Percentiles rank a stretch among this genome's conserved stretches.
Evolutionary conservation across 768 basidiomycete genomes (phyloP).

Genomic region (Tephrocybe rancida): DNA sequence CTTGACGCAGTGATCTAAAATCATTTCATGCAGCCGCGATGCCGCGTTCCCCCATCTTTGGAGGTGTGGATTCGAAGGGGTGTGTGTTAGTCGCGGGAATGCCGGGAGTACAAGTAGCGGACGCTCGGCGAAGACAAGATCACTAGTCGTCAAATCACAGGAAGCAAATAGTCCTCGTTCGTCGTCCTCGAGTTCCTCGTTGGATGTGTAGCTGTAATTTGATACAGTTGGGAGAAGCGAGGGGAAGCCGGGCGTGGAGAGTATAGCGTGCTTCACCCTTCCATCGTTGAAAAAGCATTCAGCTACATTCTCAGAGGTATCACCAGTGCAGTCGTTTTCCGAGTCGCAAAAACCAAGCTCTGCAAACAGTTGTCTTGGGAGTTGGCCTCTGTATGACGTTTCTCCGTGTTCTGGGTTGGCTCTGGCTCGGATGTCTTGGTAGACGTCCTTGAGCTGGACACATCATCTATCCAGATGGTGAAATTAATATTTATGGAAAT

Average conservation of each 20-base stretch:
- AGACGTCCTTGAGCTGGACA: too few species aligned
- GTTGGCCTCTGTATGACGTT: too few species aligned
- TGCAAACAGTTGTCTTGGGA: too few species aligned
- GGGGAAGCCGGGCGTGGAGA: background rate
- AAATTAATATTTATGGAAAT: too few species aligned
- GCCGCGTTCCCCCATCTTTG: background rate
- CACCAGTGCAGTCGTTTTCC: too few species aligned
- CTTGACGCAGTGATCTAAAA: background rate
- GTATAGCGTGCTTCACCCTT: background rate
- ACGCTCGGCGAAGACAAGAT: conserved; percentile 38
- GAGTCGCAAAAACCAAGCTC: too few species aligned
- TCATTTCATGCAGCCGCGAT: background rate
- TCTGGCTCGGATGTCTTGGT: too few species aligned
- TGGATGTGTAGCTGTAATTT: background rate
- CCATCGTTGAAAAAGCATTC: background rate
- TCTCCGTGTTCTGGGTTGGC: too few species aligned
- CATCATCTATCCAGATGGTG: too few species aligned
- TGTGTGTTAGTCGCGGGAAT: too few species aligned
- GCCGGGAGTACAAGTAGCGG: conserved; percentile 31
- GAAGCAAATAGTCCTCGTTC: conserved; percentile 37
- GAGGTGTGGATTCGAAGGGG: too few species aligned
- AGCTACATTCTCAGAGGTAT: too few species aligned
- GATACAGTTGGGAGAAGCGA: background rate
- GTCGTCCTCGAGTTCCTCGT: conserved; percentile 21
- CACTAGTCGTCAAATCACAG: conserved; percentile 25